Evolutionary conservation across 2,329 filamentous ascomycete species (phyloP).

Genomic region (Aspergillus cejpii): DNA sequence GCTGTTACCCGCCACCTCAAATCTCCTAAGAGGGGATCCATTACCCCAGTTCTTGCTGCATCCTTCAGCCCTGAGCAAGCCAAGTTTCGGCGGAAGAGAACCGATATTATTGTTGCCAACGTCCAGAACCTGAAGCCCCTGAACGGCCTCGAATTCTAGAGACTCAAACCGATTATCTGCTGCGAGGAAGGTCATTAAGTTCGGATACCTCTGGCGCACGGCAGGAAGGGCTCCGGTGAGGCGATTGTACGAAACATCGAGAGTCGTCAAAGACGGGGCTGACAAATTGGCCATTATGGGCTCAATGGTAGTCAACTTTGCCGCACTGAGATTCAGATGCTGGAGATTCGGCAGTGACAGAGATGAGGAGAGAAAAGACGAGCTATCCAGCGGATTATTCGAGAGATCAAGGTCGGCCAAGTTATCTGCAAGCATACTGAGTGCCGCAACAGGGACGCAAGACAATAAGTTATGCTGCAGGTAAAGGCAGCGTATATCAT

Average conservation of each 20-base stretch:
- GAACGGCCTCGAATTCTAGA: constrained; percentile 65
- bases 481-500: constrained; percentile 53
- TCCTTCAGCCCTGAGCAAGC: constrained; percentile 60
- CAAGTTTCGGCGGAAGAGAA: constrained; percentile 72
- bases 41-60: constrained; percentile 31
- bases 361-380: constrained; percentile 58
- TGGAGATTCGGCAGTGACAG: constrained; percentile 66
- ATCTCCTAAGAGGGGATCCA: constrained; percentile 51
- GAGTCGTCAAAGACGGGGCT: constrained; percentile 67
- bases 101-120: constrained; percentile 79
- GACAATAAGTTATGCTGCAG: constrained; percentile 73
- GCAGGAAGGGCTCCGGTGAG: constrained; percentile 60
- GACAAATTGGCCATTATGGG: constrained; percentile 60
- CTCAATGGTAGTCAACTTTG: constrained; percentile 64
- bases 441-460: constrained; percentile 57
- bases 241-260: constrained; percentile 80
- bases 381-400: constrained; percentile 63
- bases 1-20: constrained; percentile 77
- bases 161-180: constrained; percentile 73
- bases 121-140: constrained; percentile 69
- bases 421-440: constrained; percentile 64
- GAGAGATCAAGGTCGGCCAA: constrained; percentile 67
- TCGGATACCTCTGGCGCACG: constrained; percentile 62
- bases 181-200: constrained; percentile 62
- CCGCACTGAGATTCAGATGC: constrained; percentile 68